Conservation (phyloP, 768 basidiomycete genomes). For the Suillus decipiens region DNA sequence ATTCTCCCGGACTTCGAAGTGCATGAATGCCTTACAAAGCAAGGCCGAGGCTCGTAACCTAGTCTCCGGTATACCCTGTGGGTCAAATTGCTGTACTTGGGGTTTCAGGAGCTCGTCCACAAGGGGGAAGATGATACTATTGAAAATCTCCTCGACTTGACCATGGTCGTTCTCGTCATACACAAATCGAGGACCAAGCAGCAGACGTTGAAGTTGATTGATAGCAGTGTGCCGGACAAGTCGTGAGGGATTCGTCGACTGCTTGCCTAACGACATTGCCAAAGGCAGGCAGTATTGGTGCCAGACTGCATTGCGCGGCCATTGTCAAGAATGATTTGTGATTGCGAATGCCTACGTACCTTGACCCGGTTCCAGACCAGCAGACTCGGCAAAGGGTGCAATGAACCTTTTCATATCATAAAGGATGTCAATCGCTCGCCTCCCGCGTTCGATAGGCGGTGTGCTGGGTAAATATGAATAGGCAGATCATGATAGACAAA, state of each 20-base stretch:
- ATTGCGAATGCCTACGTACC: conserved; percentile 18
- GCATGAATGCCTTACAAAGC: conserved; percentile 94
- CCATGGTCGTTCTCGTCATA: conserved; percentile 57
- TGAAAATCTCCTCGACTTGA: conserved; percentile 84
- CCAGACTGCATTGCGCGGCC: conserved; percentile 59
- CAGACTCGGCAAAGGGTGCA: conserved; percentile 53
- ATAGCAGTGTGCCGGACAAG: conserved; percentile 84
- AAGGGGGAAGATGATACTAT: conserved; percentile 86
- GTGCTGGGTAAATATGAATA: conserved; percentile 48
- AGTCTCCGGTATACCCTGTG: conserved; percentile 88
- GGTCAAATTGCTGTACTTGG: conserved; percentile 76
- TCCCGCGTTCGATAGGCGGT: conserved; percentile 76
- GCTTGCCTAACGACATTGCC: conserved; percentile 70
- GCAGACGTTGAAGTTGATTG: conserved; percentile 77
- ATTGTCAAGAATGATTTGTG: conserved; percentile 11
- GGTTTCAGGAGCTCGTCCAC: conserved; percentile 89
- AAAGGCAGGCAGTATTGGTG: conserved; percentile 74
- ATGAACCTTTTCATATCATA: conserved; percentile 72
- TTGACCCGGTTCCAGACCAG: conserved; percentile 39
- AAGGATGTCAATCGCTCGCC: conserved; percentile 79
- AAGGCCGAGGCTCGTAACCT: conserved; percentile 85
- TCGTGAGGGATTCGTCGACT: conserved; percentile 81
- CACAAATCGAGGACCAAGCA: conserved; percentile 74
- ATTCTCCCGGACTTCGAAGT: conserved; percentile 78
- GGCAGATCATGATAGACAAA: neutral